A percentile compares a stretch with the other conserved stretches of the same genome.
Evolutionary conservation across 805 yeast genomes (phyloP).

Genomic region (Nakazawaea laoshanensis): DNA sequence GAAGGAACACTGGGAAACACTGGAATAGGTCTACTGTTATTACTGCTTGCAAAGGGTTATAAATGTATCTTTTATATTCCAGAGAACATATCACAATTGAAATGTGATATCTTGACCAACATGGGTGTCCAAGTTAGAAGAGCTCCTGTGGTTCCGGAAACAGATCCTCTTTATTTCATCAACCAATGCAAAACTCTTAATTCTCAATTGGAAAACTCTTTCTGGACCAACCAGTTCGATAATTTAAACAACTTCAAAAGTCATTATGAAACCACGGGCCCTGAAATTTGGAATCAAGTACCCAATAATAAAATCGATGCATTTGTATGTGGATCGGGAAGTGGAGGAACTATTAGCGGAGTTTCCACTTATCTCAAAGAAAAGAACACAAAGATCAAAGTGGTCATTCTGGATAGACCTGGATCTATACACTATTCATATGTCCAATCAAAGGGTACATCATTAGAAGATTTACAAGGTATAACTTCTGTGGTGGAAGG

Average conservation of each 20-base stretch:
- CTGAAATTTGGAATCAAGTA: slow-evolving; percentile 68
- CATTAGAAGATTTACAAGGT: slow-evolving; percentile 31
- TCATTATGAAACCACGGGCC: slow-evolving; percentile 74
- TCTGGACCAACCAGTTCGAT: slow-evolving; percentile 66
- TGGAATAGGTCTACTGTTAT: slow-evolving; percentile 75
- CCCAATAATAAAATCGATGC: slow-evolving; percentile 49
- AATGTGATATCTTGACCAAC: slow-evolving; percentile 50
- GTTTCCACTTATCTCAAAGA: slow-evolving; percentile 62
- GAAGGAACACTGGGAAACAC: slow-evolving; percentile 92
- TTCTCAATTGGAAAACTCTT: slow-evolving; percentile 17
- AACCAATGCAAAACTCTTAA: slow-evolving; percentile 35
- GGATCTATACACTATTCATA: slow-evolving; percentile 35
- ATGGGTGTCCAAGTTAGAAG: slow-evolving; percentile 61
- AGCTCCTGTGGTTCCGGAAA: slow-evolving; percentile 28
- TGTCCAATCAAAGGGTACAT: slow-evolving; percentile 28
- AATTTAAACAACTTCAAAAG: slow-evolving; percentile 73
- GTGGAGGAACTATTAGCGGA: slow-evolving; percentile 87
- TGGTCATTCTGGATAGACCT: slow-evolving; percentile 37
- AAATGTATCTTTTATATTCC: slow-evolving; percentile 77
- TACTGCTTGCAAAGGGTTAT: slow-evolving; percentile 72
- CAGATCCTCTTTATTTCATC: slow-evolving; percentile 47
- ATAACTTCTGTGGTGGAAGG: slow-evolving; percentile 34
- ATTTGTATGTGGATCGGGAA: slow-evolving; percentile 80
- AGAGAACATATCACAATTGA: slow-evolving; percentile 75
- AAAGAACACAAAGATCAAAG: slow-evolving; percentile 13